Base-by-base conservation (phyloP, 2,329 filamentous ascomycete species). In the Fragosphaeria purpurea region DNA sequence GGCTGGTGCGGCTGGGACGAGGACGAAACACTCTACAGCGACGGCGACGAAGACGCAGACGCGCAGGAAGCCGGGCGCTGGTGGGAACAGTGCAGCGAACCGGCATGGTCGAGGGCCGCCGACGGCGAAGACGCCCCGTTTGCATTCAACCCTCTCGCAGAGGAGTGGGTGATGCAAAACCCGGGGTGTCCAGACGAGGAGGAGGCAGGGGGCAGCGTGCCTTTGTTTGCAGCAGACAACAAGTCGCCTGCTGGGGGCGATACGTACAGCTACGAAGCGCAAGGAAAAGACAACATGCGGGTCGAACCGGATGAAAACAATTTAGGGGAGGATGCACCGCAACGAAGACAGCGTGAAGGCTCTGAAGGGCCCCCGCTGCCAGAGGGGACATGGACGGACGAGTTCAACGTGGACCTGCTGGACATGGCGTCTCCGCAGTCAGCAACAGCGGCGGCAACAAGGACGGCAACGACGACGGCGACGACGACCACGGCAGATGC, bases 1-100 rank as follows among this genome's bases (percentile, higher is more conserved):
- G 54, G 46, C 5, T 55, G 54, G 54, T 50, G 49, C 13, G 45
- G 47, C 9, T 55, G 54, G 53, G 50, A 50, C 31, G 48, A 51
- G 30, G 37, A 38, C 3, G 41, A 42, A 1, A 34, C 38, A 6
- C n/a, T n/a, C 8, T n/a, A 44, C 8, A 47, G 7, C 6, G 13
- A 46, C 6, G 9, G 44, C 11, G 35, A 47, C 4, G n/a, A 46
- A 6, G 41, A 43, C 2, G 38, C 47, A 11, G 41, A 34, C n/a
- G 38, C 38, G 7, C 22, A 22, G 22, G 22, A 44, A 6, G 42
- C 30, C 7, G 30, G 7, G 8, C 30, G 6, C 12, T 30, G 42
- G 30, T 12, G 42, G 41, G 22, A 9, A 8, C 40, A 41, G 12
- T 13, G 40, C 13, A 7, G 40, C 30, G 22, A 22, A 22, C 22